Percentiles rank a stretch among this genome's conserved stretches.
These are phyloP conservation scores for Ogataea minuta DNA, from an alignment of 805 yeast species.

Conservation along the genomic window DNA sequence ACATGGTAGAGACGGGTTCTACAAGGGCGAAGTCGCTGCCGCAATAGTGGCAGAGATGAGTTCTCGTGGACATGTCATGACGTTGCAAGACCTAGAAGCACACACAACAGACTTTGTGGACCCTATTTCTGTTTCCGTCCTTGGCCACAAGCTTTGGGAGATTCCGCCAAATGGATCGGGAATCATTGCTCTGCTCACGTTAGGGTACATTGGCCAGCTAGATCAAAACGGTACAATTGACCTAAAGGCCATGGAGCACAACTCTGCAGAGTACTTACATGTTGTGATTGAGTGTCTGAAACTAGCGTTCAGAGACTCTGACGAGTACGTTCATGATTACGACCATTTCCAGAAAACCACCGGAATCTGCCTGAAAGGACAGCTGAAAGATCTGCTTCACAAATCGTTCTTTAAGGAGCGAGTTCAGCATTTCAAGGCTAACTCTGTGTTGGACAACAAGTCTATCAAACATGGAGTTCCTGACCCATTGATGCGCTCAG, in stretches of 20 bases:
- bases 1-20: slow-evolving; percentile 64
- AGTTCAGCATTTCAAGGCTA: slow-evolving; percentile 43
- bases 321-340: slow-evolving; percentile 68
- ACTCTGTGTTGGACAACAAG: slow-evolving; percentile 40
- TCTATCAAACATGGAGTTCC: slow-evolving; percentile 39
- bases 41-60: slow-evolving; percentile 56
- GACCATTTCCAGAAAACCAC: slow-evolving; percentile 32
- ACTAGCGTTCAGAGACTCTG: slow-evolving; percentile 71
- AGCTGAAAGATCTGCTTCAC: slow-evolving; percentile 43
- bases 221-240: slow-evolving; percentile 44
- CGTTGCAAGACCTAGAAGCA: slow-evolving; percentile 50
- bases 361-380: slow-evolving; percentile 14
- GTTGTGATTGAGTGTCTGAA: slow-evolving; percentile 68
- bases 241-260: slow-evolving; percentile 49
- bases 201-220: slow-evolving; percentile 62
- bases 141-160: slow-evolving; percentile 66
- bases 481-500: slow-evolving; percentile 57
- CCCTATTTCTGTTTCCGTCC: slow-evolving; percentile 55
- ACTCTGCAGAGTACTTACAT: slow-evolving; percentile 70
- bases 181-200: slow-evolving; percentile 65
- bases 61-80: slow-evolving; percentile 54
- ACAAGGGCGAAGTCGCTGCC: slow-evolving; percentile 67
- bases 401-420: slow-evolving; percentile 50
- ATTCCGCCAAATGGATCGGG: slow-evolving; percentile 88
- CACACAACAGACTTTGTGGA: slow-evolving; percentile 65